Evolutionary conservation across 2,329 filamentous ascomycete species (phyloP).

Genomic region (Bipolaris zeicola): DNA sequence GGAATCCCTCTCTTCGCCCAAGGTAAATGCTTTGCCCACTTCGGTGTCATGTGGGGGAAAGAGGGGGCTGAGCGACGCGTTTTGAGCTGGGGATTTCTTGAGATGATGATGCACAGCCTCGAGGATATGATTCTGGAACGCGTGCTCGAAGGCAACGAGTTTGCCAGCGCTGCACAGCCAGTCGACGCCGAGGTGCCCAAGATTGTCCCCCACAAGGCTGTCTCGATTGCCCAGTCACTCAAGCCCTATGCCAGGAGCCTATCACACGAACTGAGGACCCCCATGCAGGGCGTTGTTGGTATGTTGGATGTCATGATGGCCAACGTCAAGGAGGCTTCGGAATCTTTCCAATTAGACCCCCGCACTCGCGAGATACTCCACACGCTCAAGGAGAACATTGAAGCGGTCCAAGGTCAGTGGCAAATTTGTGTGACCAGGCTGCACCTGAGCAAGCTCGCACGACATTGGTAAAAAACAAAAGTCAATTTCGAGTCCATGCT

Average conservation of each 20-base stretch:
- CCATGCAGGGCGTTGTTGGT: conserved; percentile 76
- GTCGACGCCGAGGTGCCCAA: conserved; percentile 41
- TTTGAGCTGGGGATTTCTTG: conserved; percentile 69
- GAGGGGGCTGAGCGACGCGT: conserved; percentile 62
- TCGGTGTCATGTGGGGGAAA: conserved; percentile 73
- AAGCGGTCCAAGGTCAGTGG: conserved; percentile 67
- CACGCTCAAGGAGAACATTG: conserved; percentile 70
- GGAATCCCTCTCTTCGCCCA: conserved; percentile 69
- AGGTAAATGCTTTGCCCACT: conserved; percentile 70
- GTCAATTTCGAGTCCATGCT: conserved; percentile 3
- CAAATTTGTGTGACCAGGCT: neutral
- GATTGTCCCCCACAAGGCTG: conserved; percentile 60
- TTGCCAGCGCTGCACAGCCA: conserved; percentile 35
- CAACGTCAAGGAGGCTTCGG: conserved; percentile 69
- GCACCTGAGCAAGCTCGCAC: neutral
- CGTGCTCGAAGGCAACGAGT: conserved; percentile 60
- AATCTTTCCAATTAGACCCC: conserved; percentile 59
- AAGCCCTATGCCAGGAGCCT: conserved; percentile 74
- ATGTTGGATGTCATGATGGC: conserved; percentile 80
- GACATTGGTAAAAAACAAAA: no score
- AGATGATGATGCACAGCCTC: conserved; percentile 70
- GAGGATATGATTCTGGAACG: conserved; percentile 69
- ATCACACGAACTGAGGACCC: conserved; percentile 73
- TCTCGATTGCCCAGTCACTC: conserved; percentile 66
- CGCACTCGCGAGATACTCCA: conserved; percentile 63